These are phyloP conservation scores for Chytridium lagenaria DNA, from an alignment of 371 early-diverging fungal genomes.

Conservation along the genomic window DNA sequence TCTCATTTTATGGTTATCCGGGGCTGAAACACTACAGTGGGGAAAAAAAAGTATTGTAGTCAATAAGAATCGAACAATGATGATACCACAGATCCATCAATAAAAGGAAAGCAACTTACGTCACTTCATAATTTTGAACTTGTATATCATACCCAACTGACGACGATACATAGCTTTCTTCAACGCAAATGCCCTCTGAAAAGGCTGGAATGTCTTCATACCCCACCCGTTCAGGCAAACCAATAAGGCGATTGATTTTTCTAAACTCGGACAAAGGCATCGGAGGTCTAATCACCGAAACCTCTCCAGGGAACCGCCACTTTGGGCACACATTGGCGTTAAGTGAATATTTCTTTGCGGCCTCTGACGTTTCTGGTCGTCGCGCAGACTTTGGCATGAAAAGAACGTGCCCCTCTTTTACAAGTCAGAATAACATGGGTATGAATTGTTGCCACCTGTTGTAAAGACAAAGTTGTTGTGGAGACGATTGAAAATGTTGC, in stretches of 20 bases:
- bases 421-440: not conserved
- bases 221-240: constrained; percentile 25
- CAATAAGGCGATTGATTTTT: constrained; percentile 35
- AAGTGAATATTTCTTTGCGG: not conserved
- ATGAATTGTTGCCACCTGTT: constrained; percentile 53
- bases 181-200: not conserved
- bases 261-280: not conserved
- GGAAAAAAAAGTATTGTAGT: not conserved
- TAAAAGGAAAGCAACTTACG: constrained; percentile 4
- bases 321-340: not conserved
- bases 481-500: constrained; percentile 59
- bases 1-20: not conserved
- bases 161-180: not conserved
- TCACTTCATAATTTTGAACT: not conserved
- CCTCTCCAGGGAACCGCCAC: not conserved
- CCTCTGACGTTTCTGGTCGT: constrained; percentile 6
- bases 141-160: not conserved
- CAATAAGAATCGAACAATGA: not conserved
- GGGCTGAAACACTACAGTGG: not conserved
- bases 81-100: not conserved
- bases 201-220: constrained; percentile 8
- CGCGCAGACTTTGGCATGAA: constrained; percentile 43
- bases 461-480: constrained; percentile 87
- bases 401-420: constrained; percentile 78
- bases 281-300: constrained; percentile 32